A percentile compares a stretch with the other conserved stretches of the same genome.
phyloP scores from a whole-genome alignment of 2,329 filamentous ascomycete species.

The Teratosphaeria zuluensis region DNA sequence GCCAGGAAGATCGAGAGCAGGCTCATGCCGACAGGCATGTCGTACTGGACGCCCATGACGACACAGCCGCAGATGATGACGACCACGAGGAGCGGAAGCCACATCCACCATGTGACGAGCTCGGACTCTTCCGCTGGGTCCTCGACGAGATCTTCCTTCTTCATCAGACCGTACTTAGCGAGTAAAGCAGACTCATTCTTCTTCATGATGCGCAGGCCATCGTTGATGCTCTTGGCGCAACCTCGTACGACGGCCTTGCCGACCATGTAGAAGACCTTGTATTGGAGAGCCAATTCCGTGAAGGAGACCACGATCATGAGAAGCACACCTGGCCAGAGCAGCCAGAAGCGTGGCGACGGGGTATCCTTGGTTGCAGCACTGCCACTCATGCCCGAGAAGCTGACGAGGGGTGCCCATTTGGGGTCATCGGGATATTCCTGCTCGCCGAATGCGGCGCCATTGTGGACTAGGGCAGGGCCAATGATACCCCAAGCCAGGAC shows the following conservation, averaged over 20 bases:
- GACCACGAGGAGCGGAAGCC: constrained; percentile 37
- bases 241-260: constrained; percentile 42
- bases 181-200: constrained; percentile 34
- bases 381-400: constrained; percentile 20
- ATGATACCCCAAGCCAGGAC: constrained; percentile 48
- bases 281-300: constrained; percentile 23
- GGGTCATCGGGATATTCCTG: constrained; percentile 15
- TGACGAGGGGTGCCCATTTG: constrained; percentile 18
- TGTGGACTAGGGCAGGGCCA: constrained; percentile 44
- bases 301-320: constrained; percentile 36
- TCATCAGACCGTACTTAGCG: constrained; percentile 30
- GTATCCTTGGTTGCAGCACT: constrained; percentile 29
- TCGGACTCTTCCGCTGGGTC: constrained; percentile 37
- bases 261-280: constrained; percentile 36
- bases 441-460: constrained; percentile 37
- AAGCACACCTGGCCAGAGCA: constrained; percentile 39
- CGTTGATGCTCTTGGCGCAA: constrained; percentile 34
- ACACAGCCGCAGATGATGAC: constrained; percentile 39
- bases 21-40: constrained; percentile 46
- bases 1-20: constrained; percentile 46
- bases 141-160: constrained; percentile 33
- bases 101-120: constrained; percentile 44
- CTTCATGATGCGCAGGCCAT: constrained; percentile 29
- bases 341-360: constrained; percentile 40
- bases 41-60: constrained; percentile 42